Evolutionary conservation across 2,329 filamentous ascomycete species (phyloP).

Genomic region (Diaporthe destruens): DNA sequence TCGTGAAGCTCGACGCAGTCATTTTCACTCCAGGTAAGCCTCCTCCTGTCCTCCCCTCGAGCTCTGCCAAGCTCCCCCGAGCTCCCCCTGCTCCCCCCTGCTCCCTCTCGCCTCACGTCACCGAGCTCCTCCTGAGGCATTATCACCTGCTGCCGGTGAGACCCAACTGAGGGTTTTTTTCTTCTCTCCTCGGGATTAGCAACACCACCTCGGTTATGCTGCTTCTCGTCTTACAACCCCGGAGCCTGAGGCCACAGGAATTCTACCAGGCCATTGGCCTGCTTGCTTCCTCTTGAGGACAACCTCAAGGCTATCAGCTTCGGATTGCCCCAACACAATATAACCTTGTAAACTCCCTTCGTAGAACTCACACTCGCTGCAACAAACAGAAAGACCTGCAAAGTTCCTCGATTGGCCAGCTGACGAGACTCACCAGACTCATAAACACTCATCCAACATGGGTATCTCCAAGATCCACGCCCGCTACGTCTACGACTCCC

Average conservation of each 20-base stretch:
- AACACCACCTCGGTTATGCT: conserved; percentile 2
- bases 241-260: neutral
- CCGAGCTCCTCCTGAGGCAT: conserved; percentile 39
- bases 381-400: neutral
- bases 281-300: conserved; percentile 8
- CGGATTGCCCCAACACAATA: neutral
- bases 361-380: neutral
- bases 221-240: conserved; percentile 1
- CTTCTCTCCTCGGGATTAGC: neutral
- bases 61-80: neutral
- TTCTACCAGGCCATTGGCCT: neutral
- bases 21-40: conserved; percentile 37
- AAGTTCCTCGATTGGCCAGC: neutral
- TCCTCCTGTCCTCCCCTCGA: neutral
- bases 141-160: conserved; percentile 31
- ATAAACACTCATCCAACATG: conserved; percentile 71
- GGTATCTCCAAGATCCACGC: conserved; percentile 90
- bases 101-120: conserved; percentile 10
- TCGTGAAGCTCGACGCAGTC: conserved; percentile 36
- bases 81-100: neutral
- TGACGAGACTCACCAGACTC: conserved; percentile 7
- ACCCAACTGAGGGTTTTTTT: conserved; percentile 9
- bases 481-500: conserved; percentile 98
- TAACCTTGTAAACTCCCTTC: neutral
- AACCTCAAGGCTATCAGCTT: conserved; percentile 8